A percentile compares a stretch with the other conserved stretches of the same genome.
Evolutionary conservation across 257 asterid genomes (phyloP).

Genomic region (Capsicum baccatum): DNA sequence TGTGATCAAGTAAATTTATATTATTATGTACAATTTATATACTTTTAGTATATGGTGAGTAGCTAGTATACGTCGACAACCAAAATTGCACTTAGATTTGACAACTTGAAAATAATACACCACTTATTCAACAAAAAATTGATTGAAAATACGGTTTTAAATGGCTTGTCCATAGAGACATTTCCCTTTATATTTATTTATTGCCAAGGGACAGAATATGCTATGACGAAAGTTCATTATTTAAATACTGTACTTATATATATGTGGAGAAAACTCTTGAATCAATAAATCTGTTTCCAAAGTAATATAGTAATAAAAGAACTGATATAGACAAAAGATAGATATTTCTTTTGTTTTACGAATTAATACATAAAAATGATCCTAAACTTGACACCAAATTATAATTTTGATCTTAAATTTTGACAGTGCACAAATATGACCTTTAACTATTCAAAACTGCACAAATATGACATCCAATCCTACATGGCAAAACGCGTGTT

Average conservation of each 20-base stretch:
- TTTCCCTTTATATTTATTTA: background rate
- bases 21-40: background rate
- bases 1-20: background rate
- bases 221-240: background rate
- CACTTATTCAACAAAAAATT: background rate
- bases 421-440: no score
- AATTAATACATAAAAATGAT: no score
- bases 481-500: no score
- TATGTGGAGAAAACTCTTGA: conserved; percentile 16
- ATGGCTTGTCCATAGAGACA: background rate
- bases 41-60: background rate
- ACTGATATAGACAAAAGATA: background rate
- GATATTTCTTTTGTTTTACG: background rate
- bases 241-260: background rate
- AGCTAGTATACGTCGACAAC: background rate
- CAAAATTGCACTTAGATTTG: background rate
- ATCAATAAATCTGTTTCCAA: background rate
- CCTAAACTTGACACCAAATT: no score
- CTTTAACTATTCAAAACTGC: no score
- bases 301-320: background rate
- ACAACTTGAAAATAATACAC: background rate
- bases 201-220: background rate
- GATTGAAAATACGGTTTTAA: background rate
- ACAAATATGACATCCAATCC: no score
- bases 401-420: no score